Conservation (phyloP, 371 early-diverging fungal genomes). For the Zychaea mexicana region DNA sequence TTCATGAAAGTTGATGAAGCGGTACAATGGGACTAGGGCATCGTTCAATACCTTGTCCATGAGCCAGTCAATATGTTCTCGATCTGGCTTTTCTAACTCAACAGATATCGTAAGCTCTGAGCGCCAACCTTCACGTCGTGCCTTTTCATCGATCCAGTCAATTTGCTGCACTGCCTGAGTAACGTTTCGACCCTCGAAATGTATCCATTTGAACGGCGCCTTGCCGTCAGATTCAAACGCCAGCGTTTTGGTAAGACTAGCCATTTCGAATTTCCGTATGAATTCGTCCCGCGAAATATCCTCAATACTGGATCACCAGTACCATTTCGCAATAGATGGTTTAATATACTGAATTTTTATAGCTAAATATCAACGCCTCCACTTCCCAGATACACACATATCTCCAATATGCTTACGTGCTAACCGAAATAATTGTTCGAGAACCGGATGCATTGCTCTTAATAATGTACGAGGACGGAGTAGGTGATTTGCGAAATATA, state of each 20-base stretch:
- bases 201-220: slow-evolving; percentile 47
- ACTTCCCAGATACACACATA: no score
- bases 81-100: slow-evolving; percentile 70
- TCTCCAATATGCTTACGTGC: slow-evolving; percentile 24
- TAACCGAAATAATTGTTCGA: slow-evolving; percentile 68
- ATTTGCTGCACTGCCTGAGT: slow-evolving; percentile 57
- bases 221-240: slow-evolving; percentile 3
- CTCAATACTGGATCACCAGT: slow-evolving; percentile 8
- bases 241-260: neutral
- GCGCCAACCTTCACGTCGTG: slow-evolving; percentile 39
- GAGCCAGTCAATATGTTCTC: slow-evolving; percentile 55
- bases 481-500: slow-evolving; percentile 34
- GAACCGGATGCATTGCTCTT: slow-evolving; percentile 50
- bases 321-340: no score
- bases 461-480: slow-evolving; percentile 67
- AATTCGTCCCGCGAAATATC: slow-evolving; percentile 28
- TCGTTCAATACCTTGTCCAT: slow-evolving; percentile 43
- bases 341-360: no score
- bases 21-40: no score
- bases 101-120: slow-evolving; percentile 58
- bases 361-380: no score
- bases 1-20: no score
- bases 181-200: slow-evolving; percentile 72
- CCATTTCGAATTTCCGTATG: slow-evolving; percentile 8
- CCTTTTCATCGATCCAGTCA: slow-evolving; percentile 49